A percentile compares a stretch with the other conserved stretches of the same genome.
phyloP scores from a whole-genome alignment of 2,329 filamentous ascomycete species.

The Fusarium nanum region DNA sequence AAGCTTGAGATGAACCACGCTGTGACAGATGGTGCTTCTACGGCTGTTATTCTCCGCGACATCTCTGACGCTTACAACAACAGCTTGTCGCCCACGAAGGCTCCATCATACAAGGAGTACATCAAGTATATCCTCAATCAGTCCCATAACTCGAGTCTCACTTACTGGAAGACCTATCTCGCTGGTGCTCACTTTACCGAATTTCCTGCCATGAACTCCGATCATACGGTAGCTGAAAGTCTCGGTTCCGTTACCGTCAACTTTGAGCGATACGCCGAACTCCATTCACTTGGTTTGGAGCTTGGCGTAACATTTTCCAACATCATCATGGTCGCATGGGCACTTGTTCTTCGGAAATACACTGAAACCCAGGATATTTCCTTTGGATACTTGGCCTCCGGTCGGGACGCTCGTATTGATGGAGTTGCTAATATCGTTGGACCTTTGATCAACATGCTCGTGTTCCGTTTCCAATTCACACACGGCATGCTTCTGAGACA shows the following conservation, averaged over 20 bases:
- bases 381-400: conserved; percentile 56
- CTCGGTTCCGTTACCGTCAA: conserved; percentile 8
- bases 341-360: conserved; percentile 61
- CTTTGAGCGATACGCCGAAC: conserved; percentile 14
- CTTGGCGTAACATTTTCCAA: conserved; percentile 60
- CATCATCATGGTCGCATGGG: conserved; percentile 64
- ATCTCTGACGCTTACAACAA: conserved; percentile 46
- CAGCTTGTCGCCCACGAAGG: background rate
- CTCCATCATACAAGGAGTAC: conserved; percentile 34
- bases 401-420: conserved; percentile 36
- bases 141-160: conserved; percentile 13
- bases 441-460: conserved; percentile 61
- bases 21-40: conserved; percentile 51
- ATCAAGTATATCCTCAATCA: conserved; percentile 33
- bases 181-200: conserved; percentile 5
- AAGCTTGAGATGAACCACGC: conserved; percentile 53
- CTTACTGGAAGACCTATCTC: conserved; percentile 38
- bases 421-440: conserved; percentile 35
- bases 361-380: conserved; percentile 60
- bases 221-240: background rate
- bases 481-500: conserved; percentile 40
- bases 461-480: conserved; percentile 58
- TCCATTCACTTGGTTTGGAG: conserved; percentile 8
- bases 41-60: conserved; percentile 46
- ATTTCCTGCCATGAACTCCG: conserved; percentile 12